Conservation (phyloP, 129 eudicot genomes). For the Mikania micrantha region DNA sequence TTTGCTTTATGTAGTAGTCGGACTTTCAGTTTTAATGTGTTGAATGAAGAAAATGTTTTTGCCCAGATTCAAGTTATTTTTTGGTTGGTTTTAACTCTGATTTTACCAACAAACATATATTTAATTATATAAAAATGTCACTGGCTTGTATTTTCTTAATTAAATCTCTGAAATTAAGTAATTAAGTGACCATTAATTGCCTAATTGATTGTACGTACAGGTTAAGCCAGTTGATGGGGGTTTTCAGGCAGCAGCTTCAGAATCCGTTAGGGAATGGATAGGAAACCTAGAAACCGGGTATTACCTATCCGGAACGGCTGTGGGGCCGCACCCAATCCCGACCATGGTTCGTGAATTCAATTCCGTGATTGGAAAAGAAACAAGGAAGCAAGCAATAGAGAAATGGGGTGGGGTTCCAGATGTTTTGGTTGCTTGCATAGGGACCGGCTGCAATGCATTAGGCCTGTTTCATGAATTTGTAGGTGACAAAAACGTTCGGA, state of each 20-base stretch:
- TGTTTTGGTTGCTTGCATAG: constrained; percentile 67
- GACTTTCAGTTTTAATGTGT: too few species aligned
- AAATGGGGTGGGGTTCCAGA: constrained; percentile 77
- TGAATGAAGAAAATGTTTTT: too few species aligned
- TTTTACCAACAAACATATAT: too few species aligned
- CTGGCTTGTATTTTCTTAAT: too few species aligned
- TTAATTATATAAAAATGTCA: too few species aligned
- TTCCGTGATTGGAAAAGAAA: constrained; percentile 71
- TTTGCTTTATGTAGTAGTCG: too few species aligned
- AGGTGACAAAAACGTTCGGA: constrained; percentile 40
- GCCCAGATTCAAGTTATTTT: too few species aligned
- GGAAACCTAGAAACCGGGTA: constrained; percentile 39
- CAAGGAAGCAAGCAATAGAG: constrained; percentile 65
- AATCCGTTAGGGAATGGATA: constrained; percentile 52
- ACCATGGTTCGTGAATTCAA: constrained; percentile 70
- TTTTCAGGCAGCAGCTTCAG: constrained; percentile 58
- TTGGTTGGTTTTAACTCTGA: too few species aligned
- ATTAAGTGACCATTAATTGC: too few species aligned
- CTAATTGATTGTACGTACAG: too few species aligned
- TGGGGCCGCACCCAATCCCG: constrained; percentile 72
- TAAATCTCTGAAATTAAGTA: too few species aligned
- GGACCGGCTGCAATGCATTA: constrained; percentile 70
- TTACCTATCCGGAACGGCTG: constrained; percentile 43
- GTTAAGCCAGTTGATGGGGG: constrained; percentile 40
- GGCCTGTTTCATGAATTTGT: constrained; percentile 68